These are phyloP conservation scores for Paraphoma sp. DNA, from an alignment of 2,329 filamentous ascomycete genomes.

Conservation along the genomic window DNA sequence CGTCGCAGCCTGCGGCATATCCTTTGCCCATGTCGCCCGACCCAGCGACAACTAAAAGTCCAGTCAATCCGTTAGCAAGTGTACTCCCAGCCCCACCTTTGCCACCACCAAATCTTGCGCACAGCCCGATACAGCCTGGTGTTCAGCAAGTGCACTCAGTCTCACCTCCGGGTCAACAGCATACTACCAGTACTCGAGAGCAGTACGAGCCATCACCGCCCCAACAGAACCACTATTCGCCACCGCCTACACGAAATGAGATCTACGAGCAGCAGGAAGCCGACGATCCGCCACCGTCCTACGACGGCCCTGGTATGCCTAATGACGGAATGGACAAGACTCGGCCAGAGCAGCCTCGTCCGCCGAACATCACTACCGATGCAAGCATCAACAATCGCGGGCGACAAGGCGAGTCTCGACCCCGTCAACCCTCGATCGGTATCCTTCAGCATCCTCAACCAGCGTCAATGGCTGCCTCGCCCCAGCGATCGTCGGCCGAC, in stretches of 20 bases:
- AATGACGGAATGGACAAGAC: conserved; percentile 41
- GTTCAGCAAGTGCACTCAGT: conserved; percentile 13
- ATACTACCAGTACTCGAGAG: conserved; percentile 1
- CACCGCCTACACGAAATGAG: conserved; percentile 9
- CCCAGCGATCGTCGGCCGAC: conserved; percentile 41
- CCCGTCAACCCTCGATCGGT: conserved; percentile 40
- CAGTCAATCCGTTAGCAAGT: conserved; percentile 27
- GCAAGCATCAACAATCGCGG: conserved; percentile 12
- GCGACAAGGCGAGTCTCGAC: conserved; percentile 28
- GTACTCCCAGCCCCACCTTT: conserved; percentile 29
- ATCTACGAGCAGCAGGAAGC: conserved; percentile 29
- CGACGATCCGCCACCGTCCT: conserved; percentile 44
- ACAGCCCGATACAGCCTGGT: conserved; percentile 26
- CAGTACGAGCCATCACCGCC: conserved; percentile 16
- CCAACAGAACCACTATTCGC: conserved; percentile 9
- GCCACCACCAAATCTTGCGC: conserved; percentile 30
- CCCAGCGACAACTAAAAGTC: conserved; percentile 19
- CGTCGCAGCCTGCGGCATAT: conserved; percentile 28
- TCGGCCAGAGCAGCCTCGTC: conserved; percentile 32
- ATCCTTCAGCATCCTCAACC: conserved; percentile 48
- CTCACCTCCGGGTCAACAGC: conserved; percentile 15
- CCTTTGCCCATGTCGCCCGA: conserved; percentile 36
- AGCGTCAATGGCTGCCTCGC: conserved; percentile 49
- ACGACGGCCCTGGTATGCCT: conserved; percentile 38
- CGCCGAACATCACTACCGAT: conserved; percentile 39